A percentile compares a stretch with the other conserved stretches of the same genome.
Conservation (phyloP, 164 flowering plant genomes). For the Hamamelis virginiana region DNA sequence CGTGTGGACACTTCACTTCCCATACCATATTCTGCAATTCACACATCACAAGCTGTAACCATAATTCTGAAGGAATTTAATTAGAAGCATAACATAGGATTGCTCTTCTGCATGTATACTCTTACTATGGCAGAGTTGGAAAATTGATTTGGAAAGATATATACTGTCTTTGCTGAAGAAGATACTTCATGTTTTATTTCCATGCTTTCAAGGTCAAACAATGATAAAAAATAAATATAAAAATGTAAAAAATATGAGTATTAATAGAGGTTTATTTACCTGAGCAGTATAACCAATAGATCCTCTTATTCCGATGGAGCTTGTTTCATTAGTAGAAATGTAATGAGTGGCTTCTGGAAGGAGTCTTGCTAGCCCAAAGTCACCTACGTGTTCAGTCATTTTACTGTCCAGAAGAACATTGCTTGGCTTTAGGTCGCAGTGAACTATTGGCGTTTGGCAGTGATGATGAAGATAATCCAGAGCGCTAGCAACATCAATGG, state of each 20-base stretch:
- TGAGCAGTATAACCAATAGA: constrained; percentile 14
- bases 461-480: constrained; percentile 36
- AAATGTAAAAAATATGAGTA: too few species aligned
- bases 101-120: too few species aligned
- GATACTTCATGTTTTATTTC: too few species aligned
- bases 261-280: too few species aligned
- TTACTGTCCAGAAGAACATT: constrained; percentile 36
- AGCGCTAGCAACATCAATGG: constrained; percentile 33
- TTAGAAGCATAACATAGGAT: neutral
- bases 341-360: neutral
- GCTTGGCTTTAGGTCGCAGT: constrained; percentile 41
- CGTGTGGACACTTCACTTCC: constrained; percentile 18
- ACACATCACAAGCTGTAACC: neutral
- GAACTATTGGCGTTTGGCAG: constrained; percentile 17
- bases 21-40: constrained; percentile 26
- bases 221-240: too few species aligned
- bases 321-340: neutral
- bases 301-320: constrained; percentile 22
- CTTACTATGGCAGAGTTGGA: too few species aligned
- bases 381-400: constrained; percentile 31
- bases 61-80: too few species aligned
- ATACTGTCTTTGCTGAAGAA: too few species aligned
- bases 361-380: constrained; percentile 37
- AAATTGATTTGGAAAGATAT: too few species aligned
- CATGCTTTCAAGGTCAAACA: too few species aligned